These are phyloP conservation scores for Beauveria medogensis DNA, from an alignment of 2,329 filamentous ascomycete genomes.

Conservation along the genomic window DNA sequence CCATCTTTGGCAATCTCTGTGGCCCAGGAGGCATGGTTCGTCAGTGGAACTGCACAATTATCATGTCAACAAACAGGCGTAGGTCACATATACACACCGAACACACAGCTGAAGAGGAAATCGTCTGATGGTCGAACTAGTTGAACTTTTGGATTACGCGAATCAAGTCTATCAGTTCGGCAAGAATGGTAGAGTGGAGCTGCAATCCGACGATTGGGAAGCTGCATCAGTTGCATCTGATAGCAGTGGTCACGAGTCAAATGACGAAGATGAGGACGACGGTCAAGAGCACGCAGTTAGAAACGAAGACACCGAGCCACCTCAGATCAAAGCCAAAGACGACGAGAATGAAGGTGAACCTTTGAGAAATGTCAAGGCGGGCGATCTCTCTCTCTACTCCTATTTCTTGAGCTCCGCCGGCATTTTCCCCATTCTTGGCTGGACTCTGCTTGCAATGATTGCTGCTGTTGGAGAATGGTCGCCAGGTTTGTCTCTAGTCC, in stretches of 20 bases:
- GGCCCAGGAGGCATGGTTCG: not conserved
- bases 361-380: not conserved
- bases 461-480: not conserved
- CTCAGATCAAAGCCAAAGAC: not conserved
- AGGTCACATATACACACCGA: not conserved
- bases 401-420: not conserved
- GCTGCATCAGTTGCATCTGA: not conserved
- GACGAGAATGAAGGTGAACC: not conserved
- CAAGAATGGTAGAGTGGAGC: not conserved
- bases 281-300: not conserved
- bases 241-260: not conserved
- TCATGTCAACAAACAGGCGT: constrained; percentile 3
- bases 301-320: not conserved
- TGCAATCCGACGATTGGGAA: not conserved
- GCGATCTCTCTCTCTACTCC: not conserved
- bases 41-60: not conserved
- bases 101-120: not conserved
- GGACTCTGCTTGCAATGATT: not conserved
- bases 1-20: not conserved
- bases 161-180: not conserved
- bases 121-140: not conserved
- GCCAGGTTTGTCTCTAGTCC: not conserved
- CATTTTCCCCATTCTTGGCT: not conserved
- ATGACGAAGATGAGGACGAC: not conserved
- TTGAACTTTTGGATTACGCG: not conserved